Evolutionary conservation across 139 green algal species (phyloP).

Genomic region (Chlorella sp.): DNA sequence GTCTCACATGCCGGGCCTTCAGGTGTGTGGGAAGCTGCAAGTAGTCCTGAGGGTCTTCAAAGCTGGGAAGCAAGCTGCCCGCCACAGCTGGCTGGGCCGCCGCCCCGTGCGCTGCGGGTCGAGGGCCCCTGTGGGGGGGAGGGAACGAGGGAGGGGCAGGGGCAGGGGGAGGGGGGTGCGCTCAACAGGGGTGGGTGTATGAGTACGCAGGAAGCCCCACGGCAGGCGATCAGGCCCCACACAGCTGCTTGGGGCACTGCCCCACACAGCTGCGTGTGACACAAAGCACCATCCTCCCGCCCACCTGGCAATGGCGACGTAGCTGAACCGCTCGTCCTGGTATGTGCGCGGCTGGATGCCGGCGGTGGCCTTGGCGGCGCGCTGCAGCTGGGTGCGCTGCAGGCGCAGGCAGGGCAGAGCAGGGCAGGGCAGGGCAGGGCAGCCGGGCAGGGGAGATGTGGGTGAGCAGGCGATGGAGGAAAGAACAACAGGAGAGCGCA

Average conservation of each 20-base stretch:
- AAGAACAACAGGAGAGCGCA: background rate
- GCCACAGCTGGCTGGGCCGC: constrained; percentile 6
- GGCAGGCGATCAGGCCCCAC: too few relatives aligned
- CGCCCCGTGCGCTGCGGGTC: background rate
- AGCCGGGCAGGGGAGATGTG: too few relatives aligned
- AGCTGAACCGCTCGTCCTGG: constrained; percentile 87
- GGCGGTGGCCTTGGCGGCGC: constrained; percentile 36
- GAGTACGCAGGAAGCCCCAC: too few relatives aligned
- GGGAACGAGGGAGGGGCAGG: too few relatives aligned
- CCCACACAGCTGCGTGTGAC: background rate
- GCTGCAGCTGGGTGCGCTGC: constrained; percentile 32
- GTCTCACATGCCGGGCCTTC: constrained; percentile 3
- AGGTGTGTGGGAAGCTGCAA: constrained; percentile 16
- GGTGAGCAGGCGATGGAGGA: background rate
- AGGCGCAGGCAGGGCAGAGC: background rate
- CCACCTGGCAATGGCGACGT: constrained; percentile 73
- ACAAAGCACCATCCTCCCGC: background rate
- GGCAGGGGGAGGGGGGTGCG: too few relatives aligned
- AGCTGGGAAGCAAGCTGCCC: constrained; percentile 24
- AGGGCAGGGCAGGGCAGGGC: too few relatives aligned
- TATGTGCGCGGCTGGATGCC: constrained; percentile 18
- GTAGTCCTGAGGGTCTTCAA: constrained; percentile 17
- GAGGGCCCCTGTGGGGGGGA: constrained; percentile 1
- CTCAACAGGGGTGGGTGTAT: too few relatives aligned
- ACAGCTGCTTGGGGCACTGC: too few relatives aligned